A percentile compares a stretch with the other conserved stretches of the same genome.
Conservation (phyloP, 768 basidiomycete species). For the Suillus fuscotomentosus region DNA sequence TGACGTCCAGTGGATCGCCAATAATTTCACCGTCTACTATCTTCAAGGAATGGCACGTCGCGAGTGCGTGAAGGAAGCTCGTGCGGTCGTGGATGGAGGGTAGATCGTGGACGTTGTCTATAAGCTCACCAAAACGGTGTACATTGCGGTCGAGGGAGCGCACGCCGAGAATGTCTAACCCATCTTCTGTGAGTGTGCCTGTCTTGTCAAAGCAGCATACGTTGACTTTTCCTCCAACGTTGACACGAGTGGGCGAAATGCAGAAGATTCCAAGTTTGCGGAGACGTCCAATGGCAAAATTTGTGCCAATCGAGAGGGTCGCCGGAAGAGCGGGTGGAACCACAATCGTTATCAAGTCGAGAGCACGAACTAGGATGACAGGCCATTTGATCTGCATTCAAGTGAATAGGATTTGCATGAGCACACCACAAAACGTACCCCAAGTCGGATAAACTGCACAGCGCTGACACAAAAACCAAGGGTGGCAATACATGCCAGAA, state of each 20-base stretch:
- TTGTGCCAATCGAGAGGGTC: slow-evolving; percentile 95
- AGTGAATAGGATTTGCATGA: slow-evolving; percentile 6
- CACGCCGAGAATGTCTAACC: slow-evolving; percentile 93
- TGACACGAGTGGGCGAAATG: slow-evolving; percentile 94
- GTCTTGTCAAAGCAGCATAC: slow-evolving; percentile 99
- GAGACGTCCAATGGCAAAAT: slow-evolving; percentile 88
- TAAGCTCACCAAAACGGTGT: slow-evolving; percentile 85
- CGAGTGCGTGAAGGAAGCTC: slow-evolving; percentile 86
- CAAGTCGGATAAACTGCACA: slow-evolving; percentile 86
- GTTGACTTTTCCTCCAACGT: slow-evolving; percentile 94
- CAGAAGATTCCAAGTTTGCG: slow-evolving; percentile 90
- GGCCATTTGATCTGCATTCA: slow-evolving; percentile 73
- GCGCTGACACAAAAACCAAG: slow-evolving; percentile 91
- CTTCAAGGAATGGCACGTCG: slow-evolving; percentile 96
- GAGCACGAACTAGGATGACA: slow-evolving; percentile 86
- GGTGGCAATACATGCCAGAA: slow-evolving; percentile 88
- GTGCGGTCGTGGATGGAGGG: slow-evolving; percentile 72
- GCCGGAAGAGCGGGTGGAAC: slow-evolving; percentile 98
- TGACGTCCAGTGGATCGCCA: slow-evolving; percentile 93
- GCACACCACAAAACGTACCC: slow-evolving; percentile 48
- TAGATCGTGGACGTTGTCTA: slow-evolving; percentile 84
- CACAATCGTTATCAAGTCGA: slow-evolving; percentile 95
- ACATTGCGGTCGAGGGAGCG: slow-evolving; percentile 76
- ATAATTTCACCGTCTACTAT: slow-evolving; percentile 84
- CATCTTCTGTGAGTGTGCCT: slow-evolving; percentile 97